Conservation (phyloP, 208 protist species). For the Trypanosoma mega region DNA sequence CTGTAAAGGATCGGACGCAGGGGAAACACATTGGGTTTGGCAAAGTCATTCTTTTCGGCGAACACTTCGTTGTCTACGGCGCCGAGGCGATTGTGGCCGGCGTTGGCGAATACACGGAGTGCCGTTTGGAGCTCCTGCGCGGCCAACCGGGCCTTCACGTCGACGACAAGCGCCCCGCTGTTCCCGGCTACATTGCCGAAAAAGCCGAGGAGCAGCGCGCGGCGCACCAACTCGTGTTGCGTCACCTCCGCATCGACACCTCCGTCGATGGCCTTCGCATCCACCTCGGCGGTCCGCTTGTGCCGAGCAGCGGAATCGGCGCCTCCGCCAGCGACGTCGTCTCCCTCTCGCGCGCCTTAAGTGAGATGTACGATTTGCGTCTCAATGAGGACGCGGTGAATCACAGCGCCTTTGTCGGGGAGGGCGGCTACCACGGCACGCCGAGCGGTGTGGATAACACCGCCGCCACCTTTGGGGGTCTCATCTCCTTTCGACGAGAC, state of each 20-base stretch:
- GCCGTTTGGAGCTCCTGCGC: slow-evolving; percentile 36
- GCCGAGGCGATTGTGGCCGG: slow-evolving; percentile 76
- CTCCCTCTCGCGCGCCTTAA: slow-evolving; percentile 71
- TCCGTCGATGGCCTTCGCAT: slow-evolving; percentile 61
- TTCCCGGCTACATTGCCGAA: slow-evolving; percentile 70
- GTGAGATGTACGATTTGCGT: slow-evolving; percentile 58
- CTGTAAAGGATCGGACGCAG: slow-evolving; percentile 42
- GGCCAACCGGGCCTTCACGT: slow-evolving; percentile 53
- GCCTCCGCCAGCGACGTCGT: slow-evolving; percentile 82
- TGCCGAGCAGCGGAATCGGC: slow-evolving; percentile 80
- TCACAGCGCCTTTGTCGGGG: slow-evolving; percentile 61
- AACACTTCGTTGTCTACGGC: slow-evolving; percentile 92
- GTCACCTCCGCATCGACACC: slow-evolving; percentile 73
- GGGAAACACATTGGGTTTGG: slow-evolving; percentile 71
- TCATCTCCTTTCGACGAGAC: slow-evolving; percentile 62
- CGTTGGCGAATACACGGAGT: slow-evolving; percentile 80
- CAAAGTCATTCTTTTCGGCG: slow-evolving; percentile 93
- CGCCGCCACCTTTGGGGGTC: slow-evolving; percentile 81
- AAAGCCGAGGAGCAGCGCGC: slow-evolving; percentile 81
- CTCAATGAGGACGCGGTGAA: slow-evolving; percentile 69
- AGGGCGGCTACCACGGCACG: slow-evolving; percentile 87
- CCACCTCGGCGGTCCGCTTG: slow-evolving; percentile 57
- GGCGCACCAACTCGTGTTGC: slow-evolving; percentile 67
- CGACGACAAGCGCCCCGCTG: slow-evolving; percentile 71
- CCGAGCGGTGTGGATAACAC: slow-evolving; percentile 91